Conservation (phyloP, 495 filamentous ascomycete species). For the Lasiosphaeria ovina region DNA sequence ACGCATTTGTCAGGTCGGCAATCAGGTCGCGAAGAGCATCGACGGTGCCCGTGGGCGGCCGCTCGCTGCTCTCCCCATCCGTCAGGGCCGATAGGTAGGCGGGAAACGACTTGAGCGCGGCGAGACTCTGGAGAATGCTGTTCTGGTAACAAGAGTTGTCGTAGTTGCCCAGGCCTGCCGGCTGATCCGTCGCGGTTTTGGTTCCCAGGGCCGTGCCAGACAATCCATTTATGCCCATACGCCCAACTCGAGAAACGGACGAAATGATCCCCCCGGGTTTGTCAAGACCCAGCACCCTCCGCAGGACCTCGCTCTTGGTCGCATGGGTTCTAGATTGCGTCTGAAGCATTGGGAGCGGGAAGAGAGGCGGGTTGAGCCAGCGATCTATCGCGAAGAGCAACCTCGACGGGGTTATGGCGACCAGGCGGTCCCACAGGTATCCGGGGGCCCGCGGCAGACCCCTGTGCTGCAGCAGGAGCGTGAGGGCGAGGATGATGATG, state of each 20-base stretch:
- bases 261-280: conserved; percentile 38
- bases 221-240: conserved; percentile 48
- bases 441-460: conserved; percentile 26
- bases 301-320: conserved; percentile 66
- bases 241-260: conserved; percentile 38
- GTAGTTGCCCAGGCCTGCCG: conserved; percentile 82
- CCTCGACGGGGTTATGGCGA: conserved; percentile 58
- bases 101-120: conserved; percentile 66
- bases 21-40: conserved; percentile 63
- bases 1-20: conserved; percentile 60
- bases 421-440: conserved; percentile 62
- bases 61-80: conserved; percentile 32
- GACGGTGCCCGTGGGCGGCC: conserved; percentile 29
- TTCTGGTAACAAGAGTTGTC: conserved; percentile 98
- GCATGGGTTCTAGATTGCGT: conserved; percentile 38
- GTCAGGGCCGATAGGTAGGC: conserved; percentile 44
- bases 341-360: conserved; percentile 27
- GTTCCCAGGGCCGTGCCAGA: conserved; percentile 46
- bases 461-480: conserved; percentile 34
- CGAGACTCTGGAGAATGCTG: conserved; percentile 84
- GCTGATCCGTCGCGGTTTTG: conserved; percentile 38
- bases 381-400: conserved; percentile 60
- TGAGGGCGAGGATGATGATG: conserved; percentile 37
- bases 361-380: conserved; percentile 37
- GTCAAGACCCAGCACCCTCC: conserved; percentile 65